A percentile compares a stretch with the other conserved stretches of the same genome.
These are phyloP conservation scores for Coleophoma cylindrospora DNA, from an alignment of 2,329 filamentous ascomycete species.

Conservation along the genomic window DNA sequence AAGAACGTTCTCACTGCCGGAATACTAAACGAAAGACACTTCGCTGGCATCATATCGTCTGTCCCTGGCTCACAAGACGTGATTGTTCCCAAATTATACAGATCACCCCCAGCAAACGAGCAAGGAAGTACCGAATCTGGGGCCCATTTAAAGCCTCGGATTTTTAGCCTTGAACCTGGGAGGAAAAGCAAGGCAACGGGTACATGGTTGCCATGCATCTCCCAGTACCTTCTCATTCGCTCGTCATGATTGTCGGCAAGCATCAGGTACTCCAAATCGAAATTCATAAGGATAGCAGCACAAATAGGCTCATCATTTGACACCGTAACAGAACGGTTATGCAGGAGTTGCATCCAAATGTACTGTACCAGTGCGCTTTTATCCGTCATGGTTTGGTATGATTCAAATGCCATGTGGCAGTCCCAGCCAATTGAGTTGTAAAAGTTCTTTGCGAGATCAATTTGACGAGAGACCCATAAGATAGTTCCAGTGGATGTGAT, in stretches of 20 bases:
- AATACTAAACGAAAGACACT: background rate
- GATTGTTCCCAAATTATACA: background rate
- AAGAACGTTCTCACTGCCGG: slow-evolving; percentile 6
- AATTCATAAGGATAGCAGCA: slow-evolving; percentile 6
- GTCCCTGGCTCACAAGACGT: background rate
- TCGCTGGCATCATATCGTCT: background rate
- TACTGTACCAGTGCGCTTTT: background rate
- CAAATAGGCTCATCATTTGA: slow-evolving; percentile 5
- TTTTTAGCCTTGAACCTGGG: slow-evolving; percentile 1
- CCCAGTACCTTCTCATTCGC: slow-evolving; percentile 3
- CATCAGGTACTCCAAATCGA: slow-evolving; percentile 4
- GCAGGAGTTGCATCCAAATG: slow-evolving; percentile 1
- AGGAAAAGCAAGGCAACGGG: slow-evolving; percentile 5
- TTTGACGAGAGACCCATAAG: slow-evolving; percentile 1
- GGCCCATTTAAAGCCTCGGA: slow-evolving; percentile 5
- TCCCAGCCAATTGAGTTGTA: slow-evolving; percentile 7
- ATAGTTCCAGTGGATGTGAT: slow-evolving; percentile 1
- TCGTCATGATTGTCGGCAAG: background rate
- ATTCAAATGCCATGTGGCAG: slow-evolving; percentile 2
- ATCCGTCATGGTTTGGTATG: background rate
- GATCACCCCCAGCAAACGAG: background rate
- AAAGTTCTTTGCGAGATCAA: slow-evolving; percentile 2
- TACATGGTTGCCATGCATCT: background rate
- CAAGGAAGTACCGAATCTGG: slow-evolving; percentile 6
- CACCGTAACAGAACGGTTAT: slow-evolving; percentile 4